phyloP scores from a whole-genome alignment of 2,329 filamentous ascomycete species.

The Penicillium griseofulvum region DNA sequence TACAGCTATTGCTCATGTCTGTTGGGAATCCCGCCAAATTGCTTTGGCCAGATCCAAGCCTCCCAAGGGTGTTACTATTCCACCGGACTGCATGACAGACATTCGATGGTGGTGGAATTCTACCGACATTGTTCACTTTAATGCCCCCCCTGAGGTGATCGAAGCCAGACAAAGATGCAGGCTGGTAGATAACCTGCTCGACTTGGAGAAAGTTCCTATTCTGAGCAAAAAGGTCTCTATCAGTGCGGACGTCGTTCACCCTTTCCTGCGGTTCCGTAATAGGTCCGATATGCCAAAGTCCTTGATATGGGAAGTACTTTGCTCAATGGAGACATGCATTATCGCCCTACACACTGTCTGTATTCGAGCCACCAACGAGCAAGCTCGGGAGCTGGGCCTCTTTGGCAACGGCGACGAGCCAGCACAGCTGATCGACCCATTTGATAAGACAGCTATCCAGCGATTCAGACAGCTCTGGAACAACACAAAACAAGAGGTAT shows the following conservation, averaged over 20 bases:
- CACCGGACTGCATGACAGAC: neutral
- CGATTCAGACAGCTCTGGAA: neutral
- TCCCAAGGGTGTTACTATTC: neutral
- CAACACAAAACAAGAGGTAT: neutral
- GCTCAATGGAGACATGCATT: neutral
- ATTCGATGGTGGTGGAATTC: neutral
- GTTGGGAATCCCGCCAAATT: neutral
- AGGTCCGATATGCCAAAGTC: neutral
- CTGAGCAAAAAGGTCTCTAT: neutral
- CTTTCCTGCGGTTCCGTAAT: slow-evolving; percentile 1
- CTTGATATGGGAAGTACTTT: neutral
- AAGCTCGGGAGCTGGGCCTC: neutral
- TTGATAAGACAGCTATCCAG: neutral
- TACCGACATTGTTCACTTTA: slow-evolving; percentile 2
- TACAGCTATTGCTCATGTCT: neutral
- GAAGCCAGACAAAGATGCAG: neutral
- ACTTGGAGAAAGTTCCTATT: neutral
- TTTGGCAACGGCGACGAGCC: slow-evolving; percentile 3
- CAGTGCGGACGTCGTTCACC: slow-evolving; percentile 1
- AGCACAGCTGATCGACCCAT: neutral
- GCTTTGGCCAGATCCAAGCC: neutral
- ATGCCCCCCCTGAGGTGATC: neutral
- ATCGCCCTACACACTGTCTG: neutral
- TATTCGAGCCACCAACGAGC: neutral
- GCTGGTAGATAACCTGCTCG: neutral